Evolutionary conservation across 108 stramenopile species (phyloP).

Genomic region (Skeletonema menzelii): DNA sequence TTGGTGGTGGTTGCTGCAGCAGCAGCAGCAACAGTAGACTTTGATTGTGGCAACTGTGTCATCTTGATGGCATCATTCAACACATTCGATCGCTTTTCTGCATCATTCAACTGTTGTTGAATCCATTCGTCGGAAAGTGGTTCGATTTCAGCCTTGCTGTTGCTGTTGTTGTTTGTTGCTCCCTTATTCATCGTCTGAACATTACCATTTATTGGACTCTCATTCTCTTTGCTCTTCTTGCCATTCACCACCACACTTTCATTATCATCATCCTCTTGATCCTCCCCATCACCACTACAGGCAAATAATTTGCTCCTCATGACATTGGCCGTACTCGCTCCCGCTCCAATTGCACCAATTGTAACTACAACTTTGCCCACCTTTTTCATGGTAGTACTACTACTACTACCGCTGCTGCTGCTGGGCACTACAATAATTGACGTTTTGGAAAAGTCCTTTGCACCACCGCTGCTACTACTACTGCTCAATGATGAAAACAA

Average conservation of each 20-base stretch:
- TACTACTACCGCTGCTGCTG: neutral
- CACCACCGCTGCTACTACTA: too few species aligned
- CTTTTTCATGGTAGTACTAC: too few species aligned
- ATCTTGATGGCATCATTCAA: slow-evolving; percentile 3
- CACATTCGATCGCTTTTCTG: neutral
- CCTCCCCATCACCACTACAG: neutral
- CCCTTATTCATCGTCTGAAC: neutral
- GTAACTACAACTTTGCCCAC: neutral
- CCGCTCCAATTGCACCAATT: neutral
- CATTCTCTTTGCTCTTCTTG: neutral
- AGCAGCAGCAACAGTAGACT: neutral
- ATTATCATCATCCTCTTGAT: neutral
- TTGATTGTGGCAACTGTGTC: neutral
- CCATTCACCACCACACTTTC: neutral
- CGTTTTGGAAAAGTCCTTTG: too few species aligned
- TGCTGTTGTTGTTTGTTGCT: neutral
- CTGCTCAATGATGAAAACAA: too few species aligned
- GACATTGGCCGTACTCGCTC: neutral
- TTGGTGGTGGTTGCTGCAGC: neutral
- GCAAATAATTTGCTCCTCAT: neutral
- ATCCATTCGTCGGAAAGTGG: neutral
- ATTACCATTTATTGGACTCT: neutral
- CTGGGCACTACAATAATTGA: too few species aligned
- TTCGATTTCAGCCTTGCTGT: neutral
- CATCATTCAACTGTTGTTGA: neutral